A percentile compares a stretch with the other conserved stretches of the same genome.
phyloP scores from a whole-genome alignment of 2,329 filamentous ascomycete species.

The Fusarium irregulare region DNA sequence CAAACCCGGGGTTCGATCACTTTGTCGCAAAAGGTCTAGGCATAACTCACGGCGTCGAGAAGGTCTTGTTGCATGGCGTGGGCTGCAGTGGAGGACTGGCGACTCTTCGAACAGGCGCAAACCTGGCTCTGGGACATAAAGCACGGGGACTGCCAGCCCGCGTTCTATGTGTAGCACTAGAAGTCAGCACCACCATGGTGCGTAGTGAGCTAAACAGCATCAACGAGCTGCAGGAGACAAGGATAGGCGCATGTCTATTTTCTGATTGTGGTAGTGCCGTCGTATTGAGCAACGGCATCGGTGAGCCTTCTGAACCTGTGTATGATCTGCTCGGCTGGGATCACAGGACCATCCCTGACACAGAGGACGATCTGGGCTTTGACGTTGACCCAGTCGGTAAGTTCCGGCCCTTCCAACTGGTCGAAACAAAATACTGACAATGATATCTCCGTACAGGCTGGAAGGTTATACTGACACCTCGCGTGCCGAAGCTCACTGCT shows the following conservation, averaged over 20 bases:
- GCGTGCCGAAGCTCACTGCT: conserved; percentile 68
- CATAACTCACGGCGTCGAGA: conserved; percentile 68
- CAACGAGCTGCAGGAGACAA: conserved; percentile 66
- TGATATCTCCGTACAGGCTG: conserved; percentile 56
- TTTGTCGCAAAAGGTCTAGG: conserved; percentile 70
- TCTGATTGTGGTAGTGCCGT: conserved; percentile 77
- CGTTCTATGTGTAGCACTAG: conserved; percentile 73
- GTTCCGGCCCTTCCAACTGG: conserved; percentile 21
- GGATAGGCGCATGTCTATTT: conserved; percentile 75
- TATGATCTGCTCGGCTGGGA: conserved; percentile 76
- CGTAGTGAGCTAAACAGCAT: conserved; percentile 74
- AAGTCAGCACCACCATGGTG: conserved; percentile 70
- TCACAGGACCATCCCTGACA: conserved; percentile 70
- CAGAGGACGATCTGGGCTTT: conserved; percentile 72
- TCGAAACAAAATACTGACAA: conserved; percentile 28
- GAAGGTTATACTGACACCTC: conserved; percentile 73
- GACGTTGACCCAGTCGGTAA: conserved; percentile 71
- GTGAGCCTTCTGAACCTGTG: conserved; percentile 56
- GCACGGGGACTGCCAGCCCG: conserved; percentile 69
- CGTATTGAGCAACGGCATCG: conserved; percentile 73
- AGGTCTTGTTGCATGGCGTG: conserved; percentile 73
- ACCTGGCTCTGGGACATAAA: conserved; percentile 72
- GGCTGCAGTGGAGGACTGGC: conserved; percentile 74
- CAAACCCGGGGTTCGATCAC: conserved; percentile 76
- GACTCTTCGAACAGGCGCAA: conserved; percentile 71